A percentile compares a stretch with the other conserved stretches of the same genome.
phyloP scores from a whole-genome alignment of 768 basidiomycete genomes.

The Multifurca ochricompacta region DNA sequence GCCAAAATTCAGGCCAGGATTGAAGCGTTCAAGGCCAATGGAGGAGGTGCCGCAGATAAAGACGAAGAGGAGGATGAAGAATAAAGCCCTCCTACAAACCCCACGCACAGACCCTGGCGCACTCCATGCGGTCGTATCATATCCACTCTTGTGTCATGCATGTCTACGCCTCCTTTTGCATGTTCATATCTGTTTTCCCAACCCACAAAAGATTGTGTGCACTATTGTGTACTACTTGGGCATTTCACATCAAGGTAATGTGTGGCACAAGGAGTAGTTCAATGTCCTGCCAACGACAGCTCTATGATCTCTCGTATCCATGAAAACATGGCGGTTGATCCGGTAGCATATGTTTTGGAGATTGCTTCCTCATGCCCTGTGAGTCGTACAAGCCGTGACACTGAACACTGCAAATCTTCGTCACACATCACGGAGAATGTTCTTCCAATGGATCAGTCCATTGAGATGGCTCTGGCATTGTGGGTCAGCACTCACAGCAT shows the following conservation, averaged over 20 bases:
- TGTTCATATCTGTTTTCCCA: not conserved
- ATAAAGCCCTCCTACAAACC: not conserved
- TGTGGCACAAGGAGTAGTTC: not conserved
- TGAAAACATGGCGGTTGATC: slow-evolving; percentile 10
- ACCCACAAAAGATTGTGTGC: not conserved
- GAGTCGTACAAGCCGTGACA: slow-evolving; percentile 3
- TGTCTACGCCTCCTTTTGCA: not conserved
- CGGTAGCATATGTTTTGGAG: slow-evolving; percentile 4
- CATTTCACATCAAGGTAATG: not conserved
- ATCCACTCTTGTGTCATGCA: not conserved
- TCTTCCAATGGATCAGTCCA: slow-evolving; percentile 4
- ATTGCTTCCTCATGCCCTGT: slow-evolving; percentile 4
- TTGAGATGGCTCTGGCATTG: not conserved
- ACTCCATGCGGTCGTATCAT: not conserved
- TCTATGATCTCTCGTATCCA: slow-evolving; percentile 17
- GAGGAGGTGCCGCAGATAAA: slow-evolving; percentile 34
- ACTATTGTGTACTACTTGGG: not conserved
- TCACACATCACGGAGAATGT: slow-evolving; percentile 8
- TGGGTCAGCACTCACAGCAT: slow-evolving; percentile 49
- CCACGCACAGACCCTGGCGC: too few species aligned
- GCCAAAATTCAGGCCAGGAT: slow-evolving; percentile 82
- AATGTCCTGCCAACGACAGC: slow-evolving; percentile 2
- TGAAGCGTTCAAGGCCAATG: slow-evolving; percentile 75
- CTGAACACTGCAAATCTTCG: slow-evolving; percentile 12
- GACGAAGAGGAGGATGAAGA: slow-evolving; percentile 50